These are phyloP conservation scores for Piloderma croceum DNA, from an alignment of 768 basidiomycete genomes.

Conservation along the genomic window DNA sequence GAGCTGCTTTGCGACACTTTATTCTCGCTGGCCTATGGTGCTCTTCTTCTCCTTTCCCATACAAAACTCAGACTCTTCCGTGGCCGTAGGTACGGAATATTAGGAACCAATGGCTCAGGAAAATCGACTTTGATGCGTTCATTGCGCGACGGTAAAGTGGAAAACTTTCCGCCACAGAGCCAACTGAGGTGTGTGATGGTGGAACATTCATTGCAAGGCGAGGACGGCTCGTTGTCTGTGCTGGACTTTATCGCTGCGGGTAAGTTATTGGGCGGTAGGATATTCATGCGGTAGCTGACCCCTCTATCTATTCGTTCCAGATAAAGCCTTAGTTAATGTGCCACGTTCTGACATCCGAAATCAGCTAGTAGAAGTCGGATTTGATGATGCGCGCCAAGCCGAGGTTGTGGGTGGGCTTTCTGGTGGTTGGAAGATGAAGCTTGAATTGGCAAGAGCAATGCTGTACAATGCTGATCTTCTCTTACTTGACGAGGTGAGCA, in stretches of 20 bases:
- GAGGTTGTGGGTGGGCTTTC: constrained; percentile 87
- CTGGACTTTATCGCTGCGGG: constrained; percentile 88
- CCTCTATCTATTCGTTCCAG: constrained; percentile 31
- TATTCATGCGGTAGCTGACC: background rate
- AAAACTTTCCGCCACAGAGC: constrained; percentile 89
- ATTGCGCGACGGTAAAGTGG: constrained; percentile 89
- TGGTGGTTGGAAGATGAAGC: constrained; percentile 99
- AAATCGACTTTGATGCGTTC: constrained; percentile 96
- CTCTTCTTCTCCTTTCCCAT: constrained; percentile 89
- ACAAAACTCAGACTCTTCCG: constrained; percentile 85
- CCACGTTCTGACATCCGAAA: constrained; percentile 68
- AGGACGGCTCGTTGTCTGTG: constrained; percentile 77
- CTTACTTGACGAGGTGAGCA: constrained; percentile 72
- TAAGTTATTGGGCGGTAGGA: constrained; percentile 27
- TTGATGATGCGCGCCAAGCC: constrained; percentile 78
- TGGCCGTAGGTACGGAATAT: constrained; percentile 90
- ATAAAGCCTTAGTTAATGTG: constrained; percentile 59
- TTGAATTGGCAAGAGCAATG: constrained; percentile 95
- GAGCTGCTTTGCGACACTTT: constrained; percentile 88
- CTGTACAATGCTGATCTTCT: constrained; percentile 87
- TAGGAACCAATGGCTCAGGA: constrained; percentile 93
- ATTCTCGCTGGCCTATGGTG: constrained; percentile 95
- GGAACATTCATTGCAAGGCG: constrained; percentile 93
- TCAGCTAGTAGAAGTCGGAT: constrained; percentile 85
- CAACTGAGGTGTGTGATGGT: constrained; percentile 92